Percentiles rank a stretch among this genome's conserved stretches.
Conservation (phyloP, 202 grass and related monocot species). For the Dendrocalamus latiflorus region DNA sequence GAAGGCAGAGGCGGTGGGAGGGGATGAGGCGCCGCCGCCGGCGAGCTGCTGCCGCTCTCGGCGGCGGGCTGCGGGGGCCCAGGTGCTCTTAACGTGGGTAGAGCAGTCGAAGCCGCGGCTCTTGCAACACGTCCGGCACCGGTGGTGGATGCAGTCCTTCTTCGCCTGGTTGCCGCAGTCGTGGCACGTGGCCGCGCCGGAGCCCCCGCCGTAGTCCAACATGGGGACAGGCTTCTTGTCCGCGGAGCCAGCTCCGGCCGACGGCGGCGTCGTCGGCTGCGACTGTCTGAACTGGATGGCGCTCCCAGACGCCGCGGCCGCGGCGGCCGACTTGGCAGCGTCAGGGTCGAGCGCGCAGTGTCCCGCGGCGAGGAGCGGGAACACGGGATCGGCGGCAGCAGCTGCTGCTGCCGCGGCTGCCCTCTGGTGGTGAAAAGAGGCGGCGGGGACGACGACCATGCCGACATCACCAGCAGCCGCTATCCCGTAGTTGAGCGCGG, state of each 20-base stretch:
- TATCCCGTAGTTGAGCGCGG: conserved; percentile 61
- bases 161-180: conserved; percentile 99
- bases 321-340: neutral
- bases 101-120: conserved; percentile 78
- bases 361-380: conserved; percentile 65
- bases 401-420: neutral
- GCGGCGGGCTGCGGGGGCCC: conserved; percentile 74
- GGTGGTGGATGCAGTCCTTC: conserved; percentile 81
- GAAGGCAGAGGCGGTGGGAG: conserved; percentile 24
- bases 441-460: conserved; percentile 62
- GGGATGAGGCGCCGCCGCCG: neutral
- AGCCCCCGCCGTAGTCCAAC: conserved; percentile 35
- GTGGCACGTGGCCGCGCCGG: conserved; percentile 51
- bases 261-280: conserved; percentile 1
- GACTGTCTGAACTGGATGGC: conserved; percentile 79
- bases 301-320: neutral
- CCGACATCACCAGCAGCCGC: conserved; percentile 49
- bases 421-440: conserved; percentile 49
- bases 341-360: conserved; percentile 45
- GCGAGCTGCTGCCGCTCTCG: conserved; percentile 58
- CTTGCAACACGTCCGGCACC: conserved; percentile 97
- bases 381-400: conserved; percentile 25
- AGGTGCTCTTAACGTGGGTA: conserved; percentile 96
- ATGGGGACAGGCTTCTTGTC: conserved; percentile 50
- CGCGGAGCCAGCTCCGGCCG: conserved; percentile 15